Base-by-base conservation (phyloP, 768 basidiomycete species). In the Pholiota microspora region DNA sequence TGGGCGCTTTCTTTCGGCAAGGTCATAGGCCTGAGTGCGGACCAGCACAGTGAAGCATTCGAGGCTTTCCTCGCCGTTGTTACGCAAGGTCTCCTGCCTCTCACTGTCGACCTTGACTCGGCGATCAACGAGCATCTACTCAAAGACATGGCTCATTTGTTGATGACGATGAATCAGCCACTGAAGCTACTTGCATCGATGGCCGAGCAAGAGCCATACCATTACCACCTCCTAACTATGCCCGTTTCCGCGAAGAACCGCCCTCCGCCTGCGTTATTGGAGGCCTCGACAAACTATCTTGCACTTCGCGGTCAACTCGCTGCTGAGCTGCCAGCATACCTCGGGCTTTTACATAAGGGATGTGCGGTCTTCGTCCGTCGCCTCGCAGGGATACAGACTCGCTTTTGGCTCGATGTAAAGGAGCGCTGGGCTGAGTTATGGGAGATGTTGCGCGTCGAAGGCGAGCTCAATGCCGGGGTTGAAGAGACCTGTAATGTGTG, bases 371-470 rank as follows among this genome's bases (percentile, higher is more conserved):
- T 78, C 49, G 74, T 89, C 0, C 61, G 73, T 2, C 73, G 80
- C 23, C 71, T 92, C 24, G 80, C 79, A 0, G 68, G 70, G 4
- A 76, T 82, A 54, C 90, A 92, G 64, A 74, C 74, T 1, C 67
- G 69, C 21, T 88, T 87, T 62, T 92, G 82, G 73, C 55, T 67
- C 13, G 80, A 80, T 34, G 78, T 88, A 5, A 75, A 79, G 38
- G 81, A 82, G 47, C 73, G 79, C 25, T 93, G 91, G 91, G 78
- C 75, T 1, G 85, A 84, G n/a, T 70, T 93, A n/a, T 93, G 91
- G 91, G 88, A 92, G 56, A 88, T 86, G 64, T 69, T 89, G n/a
- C 73, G 79, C 8, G 83, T 87, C 3, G 88, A 88, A 16, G 85
- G 84, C 1, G 85, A 88, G 71, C 68, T 79, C 72, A 85, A 85